Evolutionary conservation across 2,329 filamentous ascomycete genomes (phyloP), one percentile per base, ranked within the genome.

Genomic region (Nigrograna mackinnonii): DNA sequence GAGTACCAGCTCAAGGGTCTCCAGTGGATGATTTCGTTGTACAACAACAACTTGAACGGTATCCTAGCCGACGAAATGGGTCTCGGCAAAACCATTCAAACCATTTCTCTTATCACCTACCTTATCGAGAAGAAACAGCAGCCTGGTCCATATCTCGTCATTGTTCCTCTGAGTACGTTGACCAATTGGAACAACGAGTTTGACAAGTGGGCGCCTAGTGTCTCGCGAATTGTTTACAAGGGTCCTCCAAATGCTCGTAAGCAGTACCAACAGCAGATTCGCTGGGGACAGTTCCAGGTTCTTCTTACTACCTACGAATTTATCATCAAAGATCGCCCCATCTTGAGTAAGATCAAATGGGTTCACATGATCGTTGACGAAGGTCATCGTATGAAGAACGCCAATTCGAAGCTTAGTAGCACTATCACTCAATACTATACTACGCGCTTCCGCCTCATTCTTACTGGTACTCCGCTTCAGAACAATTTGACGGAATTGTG

Each of bases 361-460:
- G 87, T 96, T 60, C 94, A 99, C 74, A 97, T 99, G 94, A 97
- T 99, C 59, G 94, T 99, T 54, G 94, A 99, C 61, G 94, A 99
- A 77, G 94, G 94, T 73, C 94, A 99, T 71, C 91, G 94, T 68
- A 99, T 99, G 94, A 99, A 99, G 82, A 99, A 99, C 71, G 81
- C 89, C 21, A 86, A 94, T 57, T 99, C 94, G 7, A 99, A 99
- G 74, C 80, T 99, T 57, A 96, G 90, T 70, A 90, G 85, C 54
- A 97, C 94, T 4, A 89, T 99, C 52, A 91, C 92, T 26, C 85
- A 91, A 49, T 97, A 97, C 77, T 99, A 99, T 74, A 86, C 80
- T 60, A 96, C 92, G 21, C 86, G 92, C 12, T 99, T 94, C 77
- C 89, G 94, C 58, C 83, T 99, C 43, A 99, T 99, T 73, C 81